Conservation (phyloP, 176 grass and related monocot species). For the Cenchrus fungigraminus region DNA sequence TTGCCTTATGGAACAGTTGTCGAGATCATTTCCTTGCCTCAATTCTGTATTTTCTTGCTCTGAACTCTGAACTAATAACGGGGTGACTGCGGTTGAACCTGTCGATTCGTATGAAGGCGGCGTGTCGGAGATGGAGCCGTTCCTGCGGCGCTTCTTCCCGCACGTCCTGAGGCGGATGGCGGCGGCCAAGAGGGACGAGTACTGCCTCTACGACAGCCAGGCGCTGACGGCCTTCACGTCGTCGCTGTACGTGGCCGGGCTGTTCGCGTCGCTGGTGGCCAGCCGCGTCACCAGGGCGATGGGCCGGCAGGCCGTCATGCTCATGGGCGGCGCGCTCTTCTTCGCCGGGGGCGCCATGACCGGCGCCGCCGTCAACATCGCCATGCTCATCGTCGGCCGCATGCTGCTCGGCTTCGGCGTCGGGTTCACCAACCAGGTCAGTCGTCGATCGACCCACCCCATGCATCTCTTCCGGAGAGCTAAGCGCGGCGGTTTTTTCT, state of each 20-base stretch:
- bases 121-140: constrained; percentile 73
- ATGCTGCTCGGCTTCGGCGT: constrained; percentile 84
- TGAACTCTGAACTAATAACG: background rate
- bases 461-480: background rate
- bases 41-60: background rate
- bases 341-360: constrained; percentile 65
- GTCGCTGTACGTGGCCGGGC: constrained; percentile 76
- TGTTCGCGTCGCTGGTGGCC: constrained; percentile 63
- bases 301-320: constrained; percentile 67
- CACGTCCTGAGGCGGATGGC: constrained; percentile 53
- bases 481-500: background rate
- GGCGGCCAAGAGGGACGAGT: constrained; percentile 48
- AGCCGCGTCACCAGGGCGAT: constrained; percentile 63
- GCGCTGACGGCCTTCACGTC: constrained; percentile 82
- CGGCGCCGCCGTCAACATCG: constrained; percentile 63
- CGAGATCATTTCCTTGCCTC: background rate
- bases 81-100: background rate
- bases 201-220: constrained; percentile 81
- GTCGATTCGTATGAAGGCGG: constrained; percentile 39
- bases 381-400: constrained; percentile 84
- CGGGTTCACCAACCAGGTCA: constrained; percentile 90
- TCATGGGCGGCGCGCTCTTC: constrained; percentile 73
- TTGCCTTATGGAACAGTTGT: background rate
- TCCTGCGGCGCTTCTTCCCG: constrained; percentile 71
- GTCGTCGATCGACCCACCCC: background rate